These are phyloP conservation scores for Cyclotella kingstonii DNA, from an alignment of 108 stramenopile genomes.

Conservation along the genomic window DNA sequence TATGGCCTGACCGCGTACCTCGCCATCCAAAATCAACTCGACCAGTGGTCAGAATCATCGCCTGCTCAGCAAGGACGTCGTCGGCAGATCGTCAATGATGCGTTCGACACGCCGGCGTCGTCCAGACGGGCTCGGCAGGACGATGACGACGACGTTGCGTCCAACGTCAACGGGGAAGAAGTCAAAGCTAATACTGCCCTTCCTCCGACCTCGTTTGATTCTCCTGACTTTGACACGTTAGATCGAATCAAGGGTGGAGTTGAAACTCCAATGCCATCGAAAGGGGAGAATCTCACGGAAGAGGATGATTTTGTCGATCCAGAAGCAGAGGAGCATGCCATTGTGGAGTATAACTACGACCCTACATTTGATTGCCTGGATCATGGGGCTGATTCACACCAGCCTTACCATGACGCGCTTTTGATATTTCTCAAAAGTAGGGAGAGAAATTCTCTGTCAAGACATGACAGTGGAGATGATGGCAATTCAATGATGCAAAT, in stretches of 20 bases:
- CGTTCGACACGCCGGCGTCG: conserved; percentile 4
- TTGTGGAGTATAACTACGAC: conserved; percentile 1
- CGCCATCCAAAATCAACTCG: conserved; percentile 23
- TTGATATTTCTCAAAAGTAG: conserved; percentile 43
- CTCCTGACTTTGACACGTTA: not conserved
- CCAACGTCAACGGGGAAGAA: not conserved
- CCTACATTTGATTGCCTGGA: not conserved
- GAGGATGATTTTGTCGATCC: not conserved
- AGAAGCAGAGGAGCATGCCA: not conserved
- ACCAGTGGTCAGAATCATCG: conserved; percentile 21
- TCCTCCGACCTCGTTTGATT: not conserved
- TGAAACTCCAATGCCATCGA: conserved; percentile 18
- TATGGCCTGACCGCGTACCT: conserved; percentile 31
- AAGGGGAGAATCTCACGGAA: not conserved
- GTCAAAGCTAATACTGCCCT: not conserved
- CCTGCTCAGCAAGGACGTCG: conserved; percentile 1
- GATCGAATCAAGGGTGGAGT: conserved; percentile 9
- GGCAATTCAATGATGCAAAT: conserved; percentile 15
- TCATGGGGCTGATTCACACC: conserved; percentile 35
- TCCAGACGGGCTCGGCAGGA: not conserved
- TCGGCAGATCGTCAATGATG: not conserved
- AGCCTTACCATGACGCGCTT: conserved; percentile 62
- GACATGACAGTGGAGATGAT: conserved; percentile 11
- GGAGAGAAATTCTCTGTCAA: conserved; percentile 40
- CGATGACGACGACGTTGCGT: not conserved